Conservation (phyloP, 1,139 yeast species). For the Scheffersomyces cryptocercus region DNA sequence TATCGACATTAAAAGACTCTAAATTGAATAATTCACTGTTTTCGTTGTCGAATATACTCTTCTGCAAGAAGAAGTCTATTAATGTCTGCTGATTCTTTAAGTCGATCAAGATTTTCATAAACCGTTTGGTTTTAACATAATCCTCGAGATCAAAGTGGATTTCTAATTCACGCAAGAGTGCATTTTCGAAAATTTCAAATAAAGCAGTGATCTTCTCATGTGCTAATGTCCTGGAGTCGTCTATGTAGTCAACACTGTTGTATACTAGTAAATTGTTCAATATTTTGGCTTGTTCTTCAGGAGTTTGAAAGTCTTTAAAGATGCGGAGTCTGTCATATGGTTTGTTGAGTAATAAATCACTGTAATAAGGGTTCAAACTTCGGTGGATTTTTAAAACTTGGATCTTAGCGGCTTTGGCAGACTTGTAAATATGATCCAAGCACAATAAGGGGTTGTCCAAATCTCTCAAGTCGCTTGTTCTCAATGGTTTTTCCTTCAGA, state of each 20-base stretch:
- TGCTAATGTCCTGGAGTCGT: constrained; percentile 33
- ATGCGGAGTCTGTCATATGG: constrained; percentile 48
- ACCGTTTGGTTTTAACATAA: constrained; percentile 33
- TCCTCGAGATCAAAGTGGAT: constrained; percentile 56
- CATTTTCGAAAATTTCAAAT: constrained; percentile 73
- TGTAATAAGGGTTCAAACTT: constrained; percentile 45
- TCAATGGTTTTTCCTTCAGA: constrained; percentile 2
- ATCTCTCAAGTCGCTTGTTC: constrained; percentile 2
- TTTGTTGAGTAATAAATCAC: constrained; percentile 48
- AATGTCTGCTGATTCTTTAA: constrained; percentile 46
- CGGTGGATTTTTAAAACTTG: constrained; percentile 46
- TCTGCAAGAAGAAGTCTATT: constrained; percentile 48
- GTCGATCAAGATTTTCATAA: constrained; percentile 37
- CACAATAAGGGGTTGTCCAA: constrained; percentile 37
- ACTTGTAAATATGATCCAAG: constrained; percentile 37
- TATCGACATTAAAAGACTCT: constrained; percentile 22
- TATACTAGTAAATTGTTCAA: constrained; percentile 40
- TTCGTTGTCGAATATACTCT: constrained; percentile 43
- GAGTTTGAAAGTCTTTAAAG: constrained; percentile 49
- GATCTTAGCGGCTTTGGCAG: constrained; percentile 42
- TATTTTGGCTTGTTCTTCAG: constrained; percentile 50
- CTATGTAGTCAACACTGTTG: constrained; percentile 39
- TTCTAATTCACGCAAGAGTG: constrained; percentile 71
- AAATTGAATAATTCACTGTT: constrained; percentile 33
- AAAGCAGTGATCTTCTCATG: constrained; percentile 54